These are phyloP conservation scores for Papilionanthe hybrid DNA, from an alignment of 116 monocot species.

Conservation along the genomic window DNA sequence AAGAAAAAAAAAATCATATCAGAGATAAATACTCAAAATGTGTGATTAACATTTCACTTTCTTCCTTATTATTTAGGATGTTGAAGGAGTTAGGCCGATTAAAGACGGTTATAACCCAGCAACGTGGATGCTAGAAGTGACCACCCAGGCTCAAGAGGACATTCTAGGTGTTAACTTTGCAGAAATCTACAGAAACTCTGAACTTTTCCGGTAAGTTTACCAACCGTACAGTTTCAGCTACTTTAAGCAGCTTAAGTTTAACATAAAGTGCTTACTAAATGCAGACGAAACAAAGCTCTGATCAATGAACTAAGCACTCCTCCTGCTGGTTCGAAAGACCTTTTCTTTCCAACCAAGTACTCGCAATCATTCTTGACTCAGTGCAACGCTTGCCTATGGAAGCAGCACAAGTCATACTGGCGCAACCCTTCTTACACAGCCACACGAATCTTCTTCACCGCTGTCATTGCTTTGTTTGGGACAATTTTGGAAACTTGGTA, in stretches of 20 bases:
- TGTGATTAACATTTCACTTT: background rate
- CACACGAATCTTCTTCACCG: constrained; percentile 38
- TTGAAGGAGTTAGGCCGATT: constrained; percentile 42
- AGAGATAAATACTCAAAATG: background rate
- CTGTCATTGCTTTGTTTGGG: constrained; percentile 31
- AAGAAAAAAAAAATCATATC: background rate
- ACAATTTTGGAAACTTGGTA: constrained; percentile 39
- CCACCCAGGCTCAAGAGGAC: constrained; percentile 38
- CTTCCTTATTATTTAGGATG: constrained; percentile 11
- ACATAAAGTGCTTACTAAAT: background rate
- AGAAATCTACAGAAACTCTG: constrained; percentile 49
- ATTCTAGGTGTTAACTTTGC: constrained; percentile 36
- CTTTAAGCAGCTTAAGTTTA: background rate
- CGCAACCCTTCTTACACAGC: constrained; percentile 45
- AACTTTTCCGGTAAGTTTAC: constrained; percentile 30
- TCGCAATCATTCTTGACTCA: constrained; percentile 35
- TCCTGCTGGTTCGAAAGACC: constrained; percentile 29
- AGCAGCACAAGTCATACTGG: constrained; percentile 54
- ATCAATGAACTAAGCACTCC: constrained; percentile 37
- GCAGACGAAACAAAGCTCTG: constrained; percentile 41
- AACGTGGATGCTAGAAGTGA: constrained; percentile 68
- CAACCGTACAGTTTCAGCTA: background rate
- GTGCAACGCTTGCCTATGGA: constrained; percentile 47
- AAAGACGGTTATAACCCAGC: constrained; percentile 60
- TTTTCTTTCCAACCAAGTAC: constrained; percentile 36